Base-by-base conservation (phyloP, 2,329 filamentous ascomycete species). In the Neofusicoccum cordaticola region DNA sequence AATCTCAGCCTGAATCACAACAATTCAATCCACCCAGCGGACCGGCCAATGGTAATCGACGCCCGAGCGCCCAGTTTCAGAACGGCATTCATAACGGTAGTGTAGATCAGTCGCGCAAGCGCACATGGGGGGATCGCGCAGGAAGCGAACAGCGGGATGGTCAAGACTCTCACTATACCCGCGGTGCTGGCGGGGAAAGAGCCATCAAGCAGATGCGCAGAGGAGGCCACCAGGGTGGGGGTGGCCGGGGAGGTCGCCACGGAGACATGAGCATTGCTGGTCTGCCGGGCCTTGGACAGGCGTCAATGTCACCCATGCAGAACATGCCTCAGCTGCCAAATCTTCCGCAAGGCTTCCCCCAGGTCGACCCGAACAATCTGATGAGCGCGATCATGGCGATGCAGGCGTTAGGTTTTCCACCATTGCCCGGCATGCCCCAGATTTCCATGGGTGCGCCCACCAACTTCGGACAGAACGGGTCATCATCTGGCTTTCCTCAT, bases 351-450 rank as follows among this genome's bases (percentile, higher is more conserved):
- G 80, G 79, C 0, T 82, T 86, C 68, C 79, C 82, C 3, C 77
- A 80, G 0, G 83, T 89, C 61, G 86, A 89, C 69, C 82, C 84
- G 1, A 84, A 81, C 66, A 84, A 87, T 68, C 86, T 88, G 0
- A 81, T 91, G 77, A 84, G 87, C 22, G 82, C 85, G 12, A 79
- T 91, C 22, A 73, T 88, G 68, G 83, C 85, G 34, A 85, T 90
- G 79, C 85, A 88, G 68, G 83, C 84, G 15, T 82, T 71, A 77
- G 79, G 65, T 69, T 80, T 74, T 67, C 77, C 69, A 70, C 75
- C 67, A 68, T 78, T 83, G 56, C 78, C 82, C 22, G 77, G 79
- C 1, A 78, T 83, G 74, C 78, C 82, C 8, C 72, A 73, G 15
- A 73, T 81, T 66, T 80, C 80, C 17, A 69, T 66, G 27, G 66